phyloP scores from a whole-genome alignment of 768 basidiomycete genomes.

The Peribolospora kevripleyi region DNA sequence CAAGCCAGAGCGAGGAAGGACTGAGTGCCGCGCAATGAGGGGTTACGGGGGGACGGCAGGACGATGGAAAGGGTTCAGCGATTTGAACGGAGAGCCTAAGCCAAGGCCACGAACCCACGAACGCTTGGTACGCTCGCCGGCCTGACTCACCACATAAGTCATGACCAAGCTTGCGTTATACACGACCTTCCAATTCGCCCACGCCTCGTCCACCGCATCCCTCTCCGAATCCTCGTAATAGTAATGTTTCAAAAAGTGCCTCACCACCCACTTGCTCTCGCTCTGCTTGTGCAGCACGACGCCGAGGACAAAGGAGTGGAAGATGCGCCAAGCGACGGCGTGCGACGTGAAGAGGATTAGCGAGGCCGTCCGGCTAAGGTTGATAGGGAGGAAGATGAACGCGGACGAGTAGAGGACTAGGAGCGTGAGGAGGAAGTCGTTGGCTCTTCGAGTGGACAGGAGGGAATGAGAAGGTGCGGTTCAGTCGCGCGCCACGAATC shows the following conservation, averaged over 20 bases:
- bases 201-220: conserved; percentile 74
- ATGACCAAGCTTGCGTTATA: conserved; percentile 85
- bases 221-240: conserved; percentile 51
- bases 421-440: conserved; percentile 57
- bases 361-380: conserved; percentile 26
- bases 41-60: not conserved
- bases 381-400: conserved; percentile 33
- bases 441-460: conserved; percentile 31
- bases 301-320: conserved; percentile 75
- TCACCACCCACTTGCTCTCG: conserved; percentile 61
- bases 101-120: not conserved
- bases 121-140: too few relatives aligned
- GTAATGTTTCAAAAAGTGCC: conserved; percentile 71
- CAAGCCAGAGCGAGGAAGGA: conserved; percentile 67
- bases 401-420: conserved; percentile 43
- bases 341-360: conserved; percentile 56
- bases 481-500: too few relatives aligned
- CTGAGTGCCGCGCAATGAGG: conserved; percentile 24
- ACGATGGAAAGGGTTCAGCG: not conserved
- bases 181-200: conserved; percentile 76
- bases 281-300: conserved; percentile 61
- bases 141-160: conserved; percentile 49
- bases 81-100: not conserved
- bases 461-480: conserved; percentile 12
- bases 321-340: conserved; percentile 57